These are phyloP conservation scores for Chytridiales sp. DNA, from an alignment of 371 early-diverging fungal genomes.

Conservation along the genomic window DNA sequence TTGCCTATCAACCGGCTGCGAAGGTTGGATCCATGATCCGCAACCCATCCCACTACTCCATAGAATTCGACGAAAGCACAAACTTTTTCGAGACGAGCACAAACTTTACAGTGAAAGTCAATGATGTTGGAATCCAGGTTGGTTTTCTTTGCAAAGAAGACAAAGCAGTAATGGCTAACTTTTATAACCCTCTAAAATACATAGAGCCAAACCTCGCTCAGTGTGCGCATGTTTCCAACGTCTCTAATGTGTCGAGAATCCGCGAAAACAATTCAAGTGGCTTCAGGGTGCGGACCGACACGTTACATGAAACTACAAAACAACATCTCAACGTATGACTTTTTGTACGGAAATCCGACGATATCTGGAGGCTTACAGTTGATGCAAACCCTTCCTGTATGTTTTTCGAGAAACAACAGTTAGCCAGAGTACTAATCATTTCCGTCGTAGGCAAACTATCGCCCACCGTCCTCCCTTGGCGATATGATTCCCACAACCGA, in stretches of 20 bases:
- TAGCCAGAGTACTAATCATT: not conserved
- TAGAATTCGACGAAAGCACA: not conserved
- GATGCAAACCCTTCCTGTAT: slow-evolving; percentile 23
- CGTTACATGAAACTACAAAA: not conserved
- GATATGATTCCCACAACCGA: slow-evolving; percentile 23
- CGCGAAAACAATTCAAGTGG: not conserved
- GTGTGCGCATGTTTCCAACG: no score
- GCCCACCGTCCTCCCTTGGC: slow-evolving; percentile 36
- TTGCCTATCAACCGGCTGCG: no score
- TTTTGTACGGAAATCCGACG: slow-evolving; percentile 3
- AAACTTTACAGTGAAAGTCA: not conserved
- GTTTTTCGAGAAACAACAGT: not conserved
- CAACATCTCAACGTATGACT: not conserved
- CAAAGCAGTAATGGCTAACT: no score
- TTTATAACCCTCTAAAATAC: no score
- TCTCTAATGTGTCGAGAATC: no score
- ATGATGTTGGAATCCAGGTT: not conserved
- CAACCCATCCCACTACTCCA: not conserved
- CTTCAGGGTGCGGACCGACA: slow-evolving; percentile 10
- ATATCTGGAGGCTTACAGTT: slow-evolving; percentile 5
- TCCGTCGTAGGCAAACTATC: slow-evolving; percentile 27
- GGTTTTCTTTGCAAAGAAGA: not conserved
- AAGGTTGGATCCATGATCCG: not conserved
- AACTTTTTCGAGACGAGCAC: not conserved
- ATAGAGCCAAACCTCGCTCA: no score